phyloP scores from a whole-genome alignment of 805 yeast genomes.

The Wickerhamiella spandovensis region DNA sequence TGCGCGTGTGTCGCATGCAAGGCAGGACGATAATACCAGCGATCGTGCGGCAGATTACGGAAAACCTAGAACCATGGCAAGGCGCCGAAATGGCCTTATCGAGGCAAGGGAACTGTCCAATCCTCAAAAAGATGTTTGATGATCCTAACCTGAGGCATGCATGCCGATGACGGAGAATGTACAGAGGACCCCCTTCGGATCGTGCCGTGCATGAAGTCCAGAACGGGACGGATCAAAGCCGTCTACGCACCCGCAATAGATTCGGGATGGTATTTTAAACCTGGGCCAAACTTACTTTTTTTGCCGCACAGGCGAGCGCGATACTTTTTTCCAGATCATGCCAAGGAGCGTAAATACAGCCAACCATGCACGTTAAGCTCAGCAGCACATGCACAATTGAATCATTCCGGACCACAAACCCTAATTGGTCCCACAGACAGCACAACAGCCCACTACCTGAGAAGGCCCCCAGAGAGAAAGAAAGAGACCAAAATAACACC shows the following conservation, averaged over 20 bases:
- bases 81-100: background rate
- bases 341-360: background rate
- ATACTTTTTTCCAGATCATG: background rate
- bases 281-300: no score
- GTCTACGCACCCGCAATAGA: no score
- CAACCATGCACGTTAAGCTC: background rate
- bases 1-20: no score
- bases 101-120: background rate
- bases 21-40: background rate
- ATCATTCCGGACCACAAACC: background rate
- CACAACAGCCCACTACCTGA: no score
- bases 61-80: background rate
- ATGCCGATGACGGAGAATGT: background rate
- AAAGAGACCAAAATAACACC: no score
- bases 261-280: no score
- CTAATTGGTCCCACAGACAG: no score
- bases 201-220: background rate
- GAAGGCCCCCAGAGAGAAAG: no score
- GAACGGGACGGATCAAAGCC: background rate
- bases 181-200: background rate
- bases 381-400: background rate
- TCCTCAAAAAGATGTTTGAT: background rate
- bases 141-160: background rate
- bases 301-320: background rate
- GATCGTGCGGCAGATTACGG: background rate